Conservation (phyloP, 345 rosid species). For the Gossypium turneri region DNA sequence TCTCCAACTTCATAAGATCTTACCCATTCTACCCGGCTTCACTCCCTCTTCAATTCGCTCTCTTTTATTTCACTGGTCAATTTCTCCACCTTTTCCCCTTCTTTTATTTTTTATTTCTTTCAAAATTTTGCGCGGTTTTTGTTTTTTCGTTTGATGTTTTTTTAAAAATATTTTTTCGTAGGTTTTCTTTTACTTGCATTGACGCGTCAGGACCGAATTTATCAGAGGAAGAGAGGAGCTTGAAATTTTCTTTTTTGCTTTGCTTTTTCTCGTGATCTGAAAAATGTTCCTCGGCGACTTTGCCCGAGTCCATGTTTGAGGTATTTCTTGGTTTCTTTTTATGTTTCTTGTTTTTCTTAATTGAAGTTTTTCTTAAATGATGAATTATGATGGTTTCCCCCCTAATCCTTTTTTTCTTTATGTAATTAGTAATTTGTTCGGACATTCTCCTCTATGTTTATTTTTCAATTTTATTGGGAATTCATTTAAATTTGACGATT, state of each 20-base stretch:
- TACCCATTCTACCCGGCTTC: neutral
- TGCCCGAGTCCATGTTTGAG: neutral
- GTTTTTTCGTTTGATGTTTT: neutral
- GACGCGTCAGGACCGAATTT: neutral
- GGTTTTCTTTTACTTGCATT: slow-evolving; percentile 2
- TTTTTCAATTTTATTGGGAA: neutral
- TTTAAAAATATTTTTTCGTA: neutral
- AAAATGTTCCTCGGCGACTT: neutral
- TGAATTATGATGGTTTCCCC: neutral
- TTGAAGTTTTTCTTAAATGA: neutral
- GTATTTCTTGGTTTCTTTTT: slow-evolving; percentile 5
- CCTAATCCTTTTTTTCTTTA: neutral
- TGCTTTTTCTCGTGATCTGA: neutral
- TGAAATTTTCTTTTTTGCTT: neutral
- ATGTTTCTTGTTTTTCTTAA: neutral
- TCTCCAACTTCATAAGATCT: slow-evolving; percentile 6
- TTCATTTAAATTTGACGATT: neutral
- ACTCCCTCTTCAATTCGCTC: neutral
- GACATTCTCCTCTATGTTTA: neutral
- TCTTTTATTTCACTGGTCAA: slow-evolving; percentile 1
- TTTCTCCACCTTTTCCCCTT: neutral
- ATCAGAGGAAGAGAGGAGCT: neutral
- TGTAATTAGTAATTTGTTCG: neutral
- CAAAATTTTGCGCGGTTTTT: neutral
- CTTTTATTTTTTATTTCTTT: too few species aligned